Conservation (phyloP, 2,329 filamentous ascomycete genomes). For the Aspergillus candidus region DNA sequence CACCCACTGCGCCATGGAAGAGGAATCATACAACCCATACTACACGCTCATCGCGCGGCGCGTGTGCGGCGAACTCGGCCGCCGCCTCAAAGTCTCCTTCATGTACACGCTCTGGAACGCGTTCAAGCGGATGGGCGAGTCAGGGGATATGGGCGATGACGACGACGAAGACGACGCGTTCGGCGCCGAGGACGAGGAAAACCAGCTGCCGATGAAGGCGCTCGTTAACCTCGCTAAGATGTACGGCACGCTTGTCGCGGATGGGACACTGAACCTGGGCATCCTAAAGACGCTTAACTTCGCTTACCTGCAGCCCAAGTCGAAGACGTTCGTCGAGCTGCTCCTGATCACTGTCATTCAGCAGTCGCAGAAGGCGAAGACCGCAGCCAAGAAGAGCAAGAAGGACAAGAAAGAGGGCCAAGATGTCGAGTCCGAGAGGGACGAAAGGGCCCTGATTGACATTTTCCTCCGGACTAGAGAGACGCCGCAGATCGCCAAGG, state of each 20-base stretch:
- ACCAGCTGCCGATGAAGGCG: conserved; percentile 48
- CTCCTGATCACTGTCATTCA: conserved; percentile 71
- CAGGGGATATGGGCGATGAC: conserved; percentile 53
- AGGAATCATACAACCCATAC: conserved; percentile 83
- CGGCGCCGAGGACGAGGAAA: conserved; percentile 50
- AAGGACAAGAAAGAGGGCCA: conserved; percentile 17
- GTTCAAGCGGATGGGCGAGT: conserved; percentile 80
- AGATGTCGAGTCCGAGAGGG: conserved; percentile 30
- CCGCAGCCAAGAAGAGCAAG: conserved; percentile 15
- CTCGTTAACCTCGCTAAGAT: conserved; percentile 64
- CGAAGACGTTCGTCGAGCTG: conserved; percentile 71
- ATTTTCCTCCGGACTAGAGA: conserved; percentile 61
- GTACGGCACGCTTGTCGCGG: conserved; percentile 57
- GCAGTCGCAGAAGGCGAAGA: conserved; percentile 52
- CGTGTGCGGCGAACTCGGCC: conserved; percentile 61
- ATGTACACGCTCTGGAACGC: conserved; percentile 81
- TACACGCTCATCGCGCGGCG: conserved; percentile 79
- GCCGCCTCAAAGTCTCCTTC: conserved; percentile 73
- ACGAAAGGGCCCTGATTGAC: conserved; percentile 56
- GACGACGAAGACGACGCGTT: conserved; percentile 54
- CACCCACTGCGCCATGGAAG: conserved; percentile 77
- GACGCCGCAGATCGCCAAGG: conserved; percentile 62
- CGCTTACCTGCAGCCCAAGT: conserved; percentile 68
- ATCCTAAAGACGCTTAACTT: conserved; percentile 65
- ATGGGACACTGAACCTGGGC: conserved; percentile 53